Evolutionary conservation across 2,329 filamentous ascomycete genomes (phyloP), one percentile per base, ranked within the genome.

Genomic region (Fonsecaea nubica): DNA sequence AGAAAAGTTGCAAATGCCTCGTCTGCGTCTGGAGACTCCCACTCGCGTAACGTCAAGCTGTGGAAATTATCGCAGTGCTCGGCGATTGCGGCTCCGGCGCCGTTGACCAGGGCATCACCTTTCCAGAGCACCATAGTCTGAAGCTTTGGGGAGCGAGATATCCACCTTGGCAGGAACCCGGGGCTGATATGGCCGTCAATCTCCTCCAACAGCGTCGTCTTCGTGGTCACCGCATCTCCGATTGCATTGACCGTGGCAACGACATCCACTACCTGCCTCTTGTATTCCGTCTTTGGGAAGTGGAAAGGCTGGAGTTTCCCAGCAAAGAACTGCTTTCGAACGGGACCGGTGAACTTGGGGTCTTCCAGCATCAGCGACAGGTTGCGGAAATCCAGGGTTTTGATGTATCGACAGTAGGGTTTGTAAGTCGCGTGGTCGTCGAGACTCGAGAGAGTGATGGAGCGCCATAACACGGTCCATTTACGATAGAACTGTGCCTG

Each of bases 401-500:
- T 86, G 63, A 92, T 85, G 76, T 90, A 91, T 42, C 86, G 82
- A 72, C 86, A 90, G 74, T 93, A 93, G 0, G 89, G 89, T 68
- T 87, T 89, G 18, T 86, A 78, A 0, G 90, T 91, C 69, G 80
- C 78, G 7, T 56, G 40, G 36, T 67, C 67, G 30, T 83, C 85
- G 52, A 89, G 77, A 64, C 87, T 87, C 8, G 90, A 92, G 7
- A 87, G 79, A 64, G 90, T 85, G 70, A 92, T 86, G 1, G 88
- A 88, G 58, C 85, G 84, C 90, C 90, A 92, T 57, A 91, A 76
- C 6, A 85, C 82, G 1, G 87, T 85, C 84, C 87, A 89, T 76
- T 85, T 85, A 62, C 82, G 81, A 21, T 84, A 79, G n/a, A 80
- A 77, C 33, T 81, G 72, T 38, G 84, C 78, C 69, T 83, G 80